Base-by-base conservation (phyloP, 2,329 filamentous ascomycete genomes). In the Thelonectria blattea region DNA sequence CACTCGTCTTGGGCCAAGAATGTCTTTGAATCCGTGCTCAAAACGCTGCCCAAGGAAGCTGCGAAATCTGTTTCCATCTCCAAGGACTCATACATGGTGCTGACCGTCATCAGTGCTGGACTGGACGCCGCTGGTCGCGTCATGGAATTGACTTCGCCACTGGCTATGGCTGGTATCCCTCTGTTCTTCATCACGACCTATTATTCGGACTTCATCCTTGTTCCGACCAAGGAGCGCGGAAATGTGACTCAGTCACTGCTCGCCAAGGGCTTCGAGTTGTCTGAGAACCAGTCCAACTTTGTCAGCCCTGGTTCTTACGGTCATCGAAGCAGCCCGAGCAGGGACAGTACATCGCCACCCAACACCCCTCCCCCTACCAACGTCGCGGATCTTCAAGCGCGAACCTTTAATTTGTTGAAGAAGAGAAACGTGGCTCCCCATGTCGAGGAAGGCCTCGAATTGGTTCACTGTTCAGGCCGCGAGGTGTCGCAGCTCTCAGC, bases 101-200 rank as follows among this genome's bases (percentile, higher is more conserved):
- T 98, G 74, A 92, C 93, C 64, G 92, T 99, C 61, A 92, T 92
- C 63, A 93, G 91, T 64, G 91, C 93, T 68, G 93, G 93, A 8
- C 88, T 97, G 68, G 93, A 97, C 73, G 93, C 94, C 10, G 93
- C 93, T 7, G 92, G 93, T 68, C 87, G 93, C 57, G 94, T 99
- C 7, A 86, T 97, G 69, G 94, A 98, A 72, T 78, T 99, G 63
- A 97, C 93, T 8, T 93, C 89, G 54, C 95, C 94, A 5, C 83
- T 98, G 32, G 94, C 95, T 27, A 84, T 97, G 73, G 94, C 94
- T 51, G 92, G 92, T 68, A 95, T 98, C 53, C 91, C 94, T 54
- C 96, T 99, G 72, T 97, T 98, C 81, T 98, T 98, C 83, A 96
- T 97, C 75, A 97, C 94, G 3, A 97, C 93, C 32, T 99, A 98